Percentiles rank a stretch among this genome's conserved stretches.
Evolutionary conservation across 805 yeast species (phyloP).

Genomic region (Zygotorulaspora danielsina): DNA sequence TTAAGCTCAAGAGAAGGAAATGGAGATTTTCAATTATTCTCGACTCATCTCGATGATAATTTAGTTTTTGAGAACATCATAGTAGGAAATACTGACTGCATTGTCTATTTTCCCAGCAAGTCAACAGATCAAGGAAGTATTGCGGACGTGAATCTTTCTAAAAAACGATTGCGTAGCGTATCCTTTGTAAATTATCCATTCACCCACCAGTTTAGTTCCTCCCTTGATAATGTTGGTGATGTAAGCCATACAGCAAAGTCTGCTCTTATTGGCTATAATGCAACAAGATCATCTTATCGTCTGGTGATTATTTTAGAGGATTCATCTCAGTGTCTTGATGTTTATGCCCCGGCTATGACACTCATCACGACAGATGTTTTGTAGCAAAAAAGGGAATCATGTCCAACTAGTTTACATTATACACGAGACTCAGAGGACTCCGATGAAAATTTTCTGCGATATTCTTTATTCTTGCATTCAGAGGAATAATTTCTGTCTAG

Average conservation of each 20-base stretch:
- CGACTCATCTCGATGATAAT: constrained; percentile 15
- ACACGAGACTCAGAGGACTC: too few species aligned
- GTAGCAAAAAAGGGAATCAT: too few species aligned
- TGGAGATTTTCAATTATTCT: constrained; percentile 25
- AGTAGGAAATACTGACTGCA: background rate
- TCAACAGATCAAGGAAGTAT: constrained; percentile 5
- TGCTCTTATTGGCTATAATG: background rate
- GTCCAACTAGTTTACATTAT: too few species aligned
- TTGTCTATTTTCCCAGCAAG: constrained; percentile 11
- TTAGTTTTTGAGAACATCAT: constrained; percentile 6
- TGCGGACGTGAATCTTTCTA: background rate
- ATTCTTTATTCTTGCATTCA: too few species aligned
- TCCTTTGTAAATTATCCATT: constrained; percentile 1
- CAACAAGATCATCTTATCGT: background rate
- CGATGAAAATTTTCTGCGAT: too few species aligned
- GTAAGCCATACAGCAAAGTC: background rate
- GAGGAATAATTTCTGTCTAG: too few species aligned
- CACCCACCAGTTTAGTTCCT: background rate
- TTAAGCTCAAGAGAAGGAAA: constrained; percentile 5
- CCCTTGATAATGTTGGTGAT: background rate
- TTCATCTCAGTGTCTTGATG: background rate
- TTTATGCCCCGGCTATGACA: background rate
- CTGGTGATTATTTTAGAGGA: background rate
- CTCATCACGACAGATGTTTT: background rate
- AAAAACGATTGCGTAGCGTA: constrained; percentile 3